These are phyloP conservation scores for Sarocladium brachiariae DNA, from an alignment of 2,329 filamentous ascomycete genomes.

Conservation along the genomic window DNA sequence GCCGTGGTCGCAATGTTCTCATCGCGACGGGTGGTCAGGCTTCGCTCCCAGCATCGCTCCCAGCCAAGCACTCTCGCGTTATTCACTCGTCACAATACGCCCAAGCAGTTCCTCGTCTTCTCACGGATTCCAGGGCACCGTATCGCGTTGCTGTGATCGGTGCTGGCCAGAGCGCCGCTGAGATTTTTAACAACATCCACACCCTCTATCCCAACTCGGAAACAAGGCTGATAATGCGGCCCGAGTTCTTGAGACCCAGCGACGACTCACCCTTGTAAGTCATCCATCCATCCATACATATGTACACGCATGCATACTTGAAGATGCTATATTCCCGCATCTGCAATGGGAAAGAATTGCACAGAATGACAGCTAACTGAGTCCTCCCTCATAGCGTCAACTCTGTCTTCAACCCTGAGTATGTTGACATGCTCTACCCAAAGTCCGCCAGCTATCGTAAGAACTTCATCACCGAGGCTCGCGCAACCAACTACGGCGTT, in stretches of 20 bases:
- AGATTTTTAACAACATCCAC: slow-evolving; percentile 90
- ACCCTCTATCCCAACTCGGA: slow-evolving; percentile 72
- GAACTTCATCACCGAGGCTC: slow-evolving; percentile 57
- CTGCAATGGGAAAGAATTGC: too few species aligned
- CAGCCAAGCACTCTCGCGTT: slow-evolving; percentile 62
- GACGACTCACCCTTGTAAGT: slow-evolving; percentile 94
- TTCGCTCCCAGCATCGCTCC: slow-evolving; percentile 64
- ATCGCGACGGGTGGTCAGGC: slow-evolving; percentile 54
- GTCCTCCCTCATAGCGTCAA: too few species aligned
- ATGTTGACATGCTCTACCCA: slow-evolving; percentile 69
- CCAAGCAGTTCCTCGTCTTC: slow-evolving; percentile 52
- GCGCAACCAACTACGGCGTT: slow-evolving; percentile 89
- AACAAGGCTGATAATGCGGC: slow-evolving; percentile 73
- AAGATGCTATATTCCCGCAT: too few species aligned
- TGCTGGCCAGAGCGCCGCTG: slow-evolving; percentile 85
- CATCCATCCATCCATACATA: too few species aligned
- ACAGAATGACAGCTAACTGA: too few species aligned
- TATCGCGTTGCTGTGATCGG: slow-evolving; percentile 81
- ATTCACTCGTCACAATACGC: slow-evolving; percentile 88
- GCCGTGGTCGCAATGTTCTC: slow-evolving; percentile 58
- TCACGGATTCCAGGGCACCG: slow-evolving; percentile 45
- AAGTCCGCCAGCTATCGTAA: slow-evolving; percentile 57
- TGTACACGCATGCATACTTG: too few species aligned
- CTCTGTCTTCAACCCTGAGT: slow-evolving; percentile 88
- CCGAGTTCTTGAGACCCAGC: slow-evolving; percentile 77